Percentiles rank a stretch among this genome's conserved stretches.
phyloP scores from a whole-genome alignment of 148 eudicot species.

The Pharnaceum exiguum region DNA sequence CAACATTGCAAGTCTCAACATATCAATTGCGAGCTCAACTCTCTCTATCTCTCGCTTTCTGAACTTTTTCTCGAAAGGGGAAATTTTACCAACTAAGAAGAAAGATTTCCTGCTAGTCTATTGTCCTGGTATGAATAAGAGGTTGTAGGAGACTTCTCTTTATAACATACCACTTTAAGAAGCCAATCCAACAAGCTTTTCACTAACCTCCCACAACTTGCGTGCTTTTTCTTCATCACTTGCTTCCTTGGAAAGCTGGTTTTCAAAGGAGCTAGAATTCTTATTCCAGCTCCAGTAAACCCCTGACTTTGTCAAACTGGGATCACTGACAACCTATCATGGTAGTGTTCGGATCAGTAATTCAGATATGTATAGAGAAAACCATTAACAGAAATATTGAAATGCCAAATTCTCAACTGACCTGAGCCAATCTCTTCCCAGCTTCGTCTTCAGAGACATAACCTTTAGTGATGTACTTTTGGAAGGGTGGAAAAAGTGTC shows the following conservation, averaged over 20 bases:
- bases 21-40: too few species aligned
- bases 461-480: constrained; percentile 86
- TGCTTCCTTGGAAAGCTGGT: constrained; percentile 83
- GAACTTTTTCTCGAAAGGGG: background rate
- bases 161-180: constrained; percentile 5
- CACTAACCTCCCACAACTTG: constrained; percentile 83
- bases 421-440: constrained; percentile 90
- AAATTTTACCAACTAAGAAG: background rate
- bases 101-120: background rate
- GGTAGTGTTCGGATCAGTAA: background rate
- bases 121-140: background rate
- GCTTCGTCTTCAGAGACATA: constrained; percentile 91
- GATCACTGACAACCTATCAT: constrained; percentile 72
- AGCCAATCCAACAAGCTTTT: constrained; percentile 85
- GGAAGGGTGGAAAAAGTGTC: constrained; percentile 86
- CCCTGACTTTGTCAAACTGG: constrained; percentile 78
- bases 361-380: background rate
- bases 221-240: constrained; percentile 78
- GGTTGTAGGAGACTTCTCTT: background rate
- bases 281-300: constrained; percentile 98
- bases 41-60: background rate
- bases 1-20: constrained; percentile 5
- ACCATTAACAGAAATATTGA: background rate
- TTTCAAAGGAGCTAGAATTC: constrained; percentile 66
- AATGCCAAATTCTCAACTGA: constrained; percentile 6